These are phyloP conservation scores for Sugiyamaella japonica DNA, from an alignment of 1,139 yeast species.

Conservation along the genomic window DNA sequence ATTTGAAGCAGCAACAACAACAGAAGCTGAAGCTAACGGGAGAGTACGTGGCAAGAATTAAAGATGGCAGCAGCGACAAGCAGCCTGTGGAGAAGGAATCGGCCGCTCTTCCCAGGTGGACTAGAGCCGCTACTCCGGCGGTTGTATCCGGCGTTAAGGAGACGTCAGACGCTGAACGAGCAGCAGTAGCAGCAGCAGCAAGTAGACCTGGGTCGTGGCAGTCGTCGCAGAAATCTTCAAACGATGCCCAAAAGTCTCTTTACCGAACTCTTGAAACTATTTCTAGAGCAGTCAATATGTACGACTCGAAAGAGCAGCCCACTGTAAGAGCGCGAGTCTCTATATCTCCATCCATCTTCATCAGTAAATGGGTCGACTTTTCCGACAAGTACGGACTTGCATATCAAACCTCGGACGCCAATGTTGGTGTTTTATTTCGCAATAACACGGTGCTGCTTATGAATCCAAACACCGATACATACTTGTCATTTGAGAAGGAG, in stretches of 20 bases:
- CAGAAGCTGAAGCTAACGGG: slow-evolving; percentile 12
- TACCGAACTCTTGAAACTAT: slow-evolving; percentile 2
- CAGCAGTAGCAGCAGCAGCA: neutral
- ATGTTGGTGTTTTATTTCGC: slow-evolving; percentile 56
- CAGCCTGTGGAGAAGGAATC: neutral
- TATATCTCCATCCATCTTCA: slow-evolving; percentile 43
- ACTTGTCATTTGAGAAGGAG: slow-evolving; percentile 11
- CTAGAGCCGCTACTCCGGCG: slow-evolving; percentile 8
- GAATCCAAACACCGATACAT: slow-evolving; percentile 24
- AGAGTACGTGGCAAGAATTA: slow-evolving; percentile 2
- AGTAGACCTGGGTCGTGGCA: neutral
- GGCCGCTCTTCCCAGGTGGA: slow-evolving; percentile 8
- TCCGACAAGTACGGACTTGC: slow-evolving; percentile 95
- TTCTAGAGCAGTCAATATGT: neutral
- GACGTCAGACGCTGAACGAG: neutral
- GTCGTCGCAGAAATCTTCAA: neutral
- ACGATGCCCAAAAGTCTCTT: neutral
- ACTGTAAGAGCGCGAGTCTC: neutral
- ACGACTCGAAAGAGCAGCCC: slow-evolving; percentile 1
- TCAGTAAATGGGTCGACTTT: slow-evolving; percentile 97
- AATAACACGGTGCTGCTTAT: slow-evolving; percentile 28
- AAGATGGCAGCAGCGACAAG: neutral
- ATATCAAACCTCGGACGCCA: slow-evolving; percentile 85
- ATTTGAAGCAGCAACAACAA: slow-evolving; percentile 22
- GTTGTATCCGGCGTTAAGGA: neutral